Evolutionary conservation across 148 eudicot species (phyloP).

Genomic region (Hydrangea macrophylla): DNA sequence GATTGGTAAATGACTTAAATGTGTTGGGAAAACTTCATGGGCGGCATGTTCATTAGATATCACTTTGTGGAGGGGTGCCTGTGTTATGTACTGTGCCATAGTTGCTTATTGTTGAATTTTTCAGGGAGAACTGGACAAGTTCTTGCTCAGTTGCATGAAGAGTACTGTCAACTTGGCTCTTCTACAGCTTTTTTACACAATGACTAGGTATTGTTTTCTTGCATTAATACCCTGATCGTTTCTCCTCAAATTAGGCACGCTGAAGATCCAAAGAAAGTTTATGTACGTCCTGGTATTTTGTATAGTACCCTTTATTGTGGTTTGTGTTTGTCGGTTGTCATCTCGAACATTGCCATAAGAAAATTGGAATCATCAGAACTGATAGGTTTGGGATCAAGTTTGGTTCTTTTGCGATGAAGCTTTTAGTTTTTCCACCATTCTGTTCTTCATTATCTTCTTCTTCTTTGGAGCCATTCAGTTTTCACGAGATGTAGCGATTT

Average conservation of each 20-base stretch:
- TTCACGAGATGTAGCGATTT: not conserved
- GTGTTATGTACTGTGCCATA: not conserved
- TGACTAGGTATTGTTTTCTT: not conserved
- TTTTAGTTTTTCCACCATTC: not conserved
- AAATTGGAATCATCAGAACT: not conserved
- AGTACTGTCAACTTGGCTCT: not conserved
- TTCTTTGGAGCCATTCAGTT: not conserved
- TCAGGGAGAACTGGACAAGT: not conserved
- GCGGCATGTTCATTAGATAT: no score
- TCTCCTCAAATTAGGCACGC: not conserved
- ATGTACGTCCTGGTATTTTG: not conserved
- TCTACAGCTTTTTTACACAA: not conserved
- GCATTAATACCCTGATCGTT: not conserved
- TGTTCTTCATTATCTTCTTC: not conserved
- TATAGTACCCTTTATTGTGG: not conserved
- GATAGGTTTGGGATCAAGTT: not conserved
- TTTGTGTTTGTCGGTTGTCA: not conserved
- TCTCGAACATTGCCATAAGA: not conserved
- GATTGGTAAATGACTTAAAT: no score
- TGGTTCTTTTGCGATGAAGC: not conserved
- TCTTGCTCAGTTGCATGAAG: not conserved
- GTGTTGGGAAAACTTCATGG: no score
- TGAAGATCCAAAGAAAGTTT: not conserved
- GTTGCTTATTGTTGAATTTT: not conserved
- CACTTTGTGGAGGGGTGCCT: no score